These are phyloP conservation scores for Backusella sp. DNA, from an alignment of 192 early-diverging fungal genomes.

Conservation along the genomic window DNA sequence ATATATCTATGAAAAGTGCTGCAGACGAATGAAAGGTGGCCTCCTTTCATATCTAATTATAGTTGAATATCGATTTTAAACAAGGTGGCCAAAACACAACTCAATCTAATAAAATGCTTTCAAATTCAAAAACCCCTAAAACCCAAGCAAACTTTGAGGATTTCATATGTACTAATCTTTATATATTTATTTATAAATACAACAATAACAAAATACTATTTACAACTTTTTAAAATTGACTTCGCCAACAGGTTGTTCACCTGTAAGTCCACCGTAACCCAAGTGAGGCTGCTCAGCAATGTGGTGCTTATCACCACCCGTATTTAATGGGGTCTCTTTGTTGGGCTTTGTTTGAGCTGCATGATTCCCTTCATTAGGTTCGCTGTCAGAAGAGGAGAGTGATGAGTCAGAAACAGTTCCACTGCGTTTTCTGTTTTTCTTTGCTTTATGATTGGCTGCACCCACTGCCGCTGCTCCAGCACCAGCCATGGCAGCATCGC, in stretches of 20 bases:
- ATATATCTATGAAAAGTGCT: too few species aligned
- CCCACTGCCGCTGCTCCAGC: background rate
- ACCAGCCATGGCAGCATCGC: background rate
- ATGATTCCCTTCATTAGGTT: background rate
- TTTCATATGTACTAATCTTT: background rate
- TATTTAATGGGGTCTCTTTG: constrained; percentile 12
- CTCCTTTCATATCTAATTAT: too few species aligned
- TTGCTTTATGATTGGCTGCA: background rate
- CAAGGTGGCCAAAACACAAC: too few species aligned
- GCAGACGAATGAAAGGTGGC: too few species aligned
- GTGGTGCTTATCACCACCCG: constrained; percentile 19
- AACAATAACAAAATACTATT: background rate
- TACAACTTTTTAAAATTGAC: constrained; percentile 26
- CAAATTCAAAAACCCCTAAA: background rate
- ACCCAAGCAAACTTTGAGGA: too few species aligned
- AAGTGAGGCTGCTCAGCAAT: constrained; percentile 22
- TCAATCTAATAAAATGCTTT: background rate
- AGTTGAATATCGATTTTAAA: too few species aligned
- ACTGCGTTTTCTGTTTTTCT: background rate
- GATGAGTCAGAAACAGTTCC: background rate
- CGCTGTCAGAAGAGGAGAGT: background rate
- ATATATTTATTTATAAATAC: background rate
- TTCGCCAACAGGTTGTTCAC: constrained; percentile 32
- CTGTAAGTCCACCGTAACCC: constrained; percentile 25
- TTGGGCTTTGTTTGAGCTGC: background rate